These are phyloP conservation scores for Mallotus repandus DNA, from an alignment of 441 rosid genomes.

Conservation along the genomic window DNA sequence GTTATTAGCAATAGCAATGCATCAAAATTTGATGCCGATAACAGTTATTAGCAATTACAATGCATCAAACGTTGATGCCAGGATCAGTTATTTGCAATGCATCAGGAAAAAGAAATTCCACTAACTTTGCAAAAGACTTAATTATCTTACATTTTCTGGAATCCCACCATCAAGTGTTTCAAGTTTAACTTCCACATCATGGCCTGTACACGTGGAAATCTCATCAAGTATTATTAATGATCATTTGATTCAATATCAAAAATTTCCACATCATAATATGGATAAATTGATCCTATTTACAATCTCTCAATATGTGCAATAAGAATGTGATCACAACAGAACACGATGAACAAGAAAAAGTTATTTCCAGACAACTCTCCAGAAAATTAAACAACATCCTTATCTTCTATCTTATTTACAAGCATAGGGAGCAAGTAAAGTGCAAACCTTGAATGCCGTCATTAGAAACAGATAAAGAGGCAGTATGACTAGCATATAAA, in stretches of 20 bases:
- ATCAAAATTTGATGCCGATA: neutral
- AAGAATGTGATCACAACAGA: neutral
- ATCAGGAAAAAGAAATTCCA: neutral
- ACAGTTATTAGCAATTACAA: neutral
- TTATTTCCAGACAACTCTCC: neutral
- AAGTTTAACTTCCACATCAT: conserved; percentile 57
- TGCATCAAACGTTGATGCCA: neutral
- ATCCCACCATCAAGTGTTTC: conserved; percentile 52
- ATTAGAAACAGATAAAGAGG: conserved; percentile 52
- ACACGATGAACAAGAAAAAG: neutral
- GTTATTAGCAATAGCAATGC: neutral
- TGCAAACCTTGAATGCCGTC: conserved; percentile 61
- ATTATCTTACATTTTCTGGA: conserved; percentile 43
- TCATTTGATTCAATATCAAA: neutral
- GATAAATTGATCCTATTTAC: no score
- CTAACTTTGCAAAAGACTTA: neutral
- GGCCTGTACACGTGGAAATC: conserved; percentile 46
- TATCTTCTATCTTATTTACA: neutral
- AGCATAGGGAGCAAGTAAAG: neutral
- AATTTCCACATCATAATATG: neutral
- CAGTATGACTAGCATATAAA: conserved; percentile 65
- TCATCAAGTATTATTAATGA: neutral
- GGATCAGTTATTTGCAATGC: neutral
- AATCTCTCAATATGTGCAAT: neutral
- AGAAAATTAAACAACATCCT: conserved; percentile 14